A percentile compares a stretch with the other conserved stretches of the same genome.
Conservation (phyloP, 345 rosid species). For the Boechera stricta region DNA sequence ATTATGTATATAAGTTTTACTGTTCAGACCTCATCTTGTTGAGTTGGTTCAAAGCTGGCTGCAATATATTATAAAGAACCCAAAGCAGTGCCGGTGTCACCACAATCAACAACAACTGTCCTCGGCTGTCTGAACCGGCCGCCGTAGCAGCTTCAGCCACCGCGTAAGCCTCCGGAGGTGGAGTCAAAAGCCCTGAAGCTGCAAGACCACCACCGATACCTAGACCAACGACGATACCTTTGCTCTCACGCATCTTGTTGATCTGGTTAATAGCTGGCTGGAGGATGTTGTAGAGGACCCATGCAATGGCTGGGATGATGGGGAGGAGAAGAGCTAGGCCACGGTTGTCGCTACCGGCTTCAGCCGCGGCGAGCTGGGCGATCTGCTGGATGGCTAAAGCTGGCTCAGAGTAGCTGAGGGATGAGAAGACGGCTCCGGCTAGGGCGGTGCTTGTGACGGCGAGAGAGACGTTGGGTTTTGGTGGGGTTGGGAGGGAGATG, state of each 20-base stretch:
- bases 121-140: slow-evolving; percentile 66
- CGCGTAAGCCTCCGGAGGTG: slow-evolving; percentile 61
- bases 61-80: slow-evolving; percentile 92
- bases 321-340: slow-evolving; percentile 87
- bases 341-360: slow-evolving; percentile 80
- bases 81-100: slow-evolving; percentile 88
- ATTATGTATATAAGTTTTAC: slow-evolving; percentile 15
- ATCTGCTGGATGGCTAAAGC: slow-evolving; percentile 91
- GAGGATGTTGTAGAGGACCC: slow-evolving; percentile 95
- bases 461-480: slow-evolving; percentile 38
- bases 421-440: slow-evolving; percentile 84
- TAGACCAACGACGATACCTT: slow-evolving; percentile 69
- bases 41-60: slow-evolving; percentile 96
- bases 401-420: slow-evolving; percentile 68
- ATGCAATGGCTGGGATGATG: slow-evolving; percentile 77
- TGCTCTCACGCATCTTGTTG: slow-evolving; percentile 71
- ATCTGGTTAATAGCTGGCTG: slow-evolving; percentile 94
- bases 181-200: slow-evolving; percentile 56
- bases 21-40: slow-evolving; percentile 78
- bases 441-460: slow-evolving; percentile 56
- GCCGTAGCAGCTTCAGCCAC: slow-evolving; percentile 49
- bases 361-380: slow-evolving; percentile 53
- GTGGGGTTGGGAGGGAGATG: slow-evolving; percentile 37
- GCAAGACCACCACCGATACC: slow-evolving; percentile 79
- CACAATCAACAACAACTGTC: slow-evolving; percentile 78